Base-by-base conservation (phyloP, 1,284 basidiomycete species). In the Vanrija sp. region DNA sequence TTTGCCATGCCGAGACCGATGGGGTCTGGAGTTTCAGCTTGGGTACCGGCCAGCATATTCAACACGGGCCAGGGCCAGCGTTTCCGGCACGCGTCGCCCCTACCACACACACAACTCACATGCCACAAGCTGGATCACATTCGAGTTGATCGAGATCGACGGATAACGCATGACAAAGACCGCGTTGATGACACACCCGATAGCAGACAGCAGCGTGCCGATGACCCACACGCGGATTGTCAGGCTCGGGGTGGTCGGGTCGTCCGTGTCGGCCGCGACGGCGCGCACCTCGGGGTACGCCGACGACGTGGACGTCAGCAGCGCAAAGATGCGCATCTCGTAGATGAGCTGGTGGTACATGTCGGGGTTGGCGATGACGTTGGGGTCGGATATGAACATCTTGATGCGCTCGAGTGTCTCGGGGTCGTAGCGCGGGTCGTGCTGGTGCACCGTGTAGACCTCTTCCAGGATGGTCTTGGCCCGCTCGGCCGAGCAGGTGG, bases 401-500 rank as follows among this genome's bases (percentile, higher is more conserved):
- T 99, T 96, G 62, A 99, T 96, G 57, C 98, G 88, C 81, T 98
- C 93, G 59, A 98, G 82, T 93, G 98, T 98, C 83, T 99, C 96
- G 29, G 86, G 84, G 83, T 99, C 96, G 63, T 89, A 85, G 59
- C 98, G 89, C 82, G 89, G 86, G 80, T 99, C 96, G 62, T 98
- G 88, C 81, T 98, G 97, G 59, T 61, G 34, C 34, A 34, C 34
- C 9, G 34, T 34, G 34, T 34, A 34, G 9, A 34, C 34, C 5
- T 34, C 34, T 15, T 34, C 80, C 43, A 98, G 83, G n/a, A 98
- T 81, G 87, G 88, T 98, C 46, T 54, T 49, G 8, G 58, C 54
- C 45, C 49, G 18, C 10, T 54, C 58, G 14, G 34, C 21, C 1
- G 58, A 39, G 54, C 56, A 56, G 7, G 56, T 54, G 16, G 49